Base-by-base conservation (phyloP, 108 stramenopile genomes). In the Skeletonema menzelii region DNA sequence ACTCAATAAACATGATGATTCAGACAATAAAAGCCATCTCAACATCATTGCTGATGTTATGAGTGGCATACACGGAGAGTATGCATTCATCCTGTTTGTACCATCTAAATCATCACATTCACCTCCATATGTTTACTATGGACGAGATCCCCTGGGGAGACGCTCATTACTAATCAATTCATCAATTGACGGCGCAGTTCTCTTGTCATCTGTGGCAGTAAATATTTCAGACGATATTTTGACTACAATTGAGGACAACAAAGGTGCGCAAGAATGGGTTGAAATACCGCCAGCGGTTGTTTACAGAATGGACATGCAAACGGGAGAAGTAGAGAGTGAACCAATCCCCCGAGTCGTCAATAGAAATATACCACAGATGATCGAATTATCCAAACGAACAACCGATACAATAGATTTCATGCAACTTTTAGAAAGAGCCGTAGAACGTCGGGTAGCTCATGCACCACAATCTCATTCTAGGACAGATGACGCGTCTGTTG, bases 221-320 rank as follows among this genome's bases (percentile, higher is more conserved):
- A 44, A 65, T 70, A 13, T 11, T 11, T 42, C 56, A 13, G 59
- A 34, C 17, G 17, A 22, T 19, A 42, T 15, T 42, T 11, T 15
- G 3, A n/a, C 40, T n/a, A 15, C 3, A 42, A 4, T 15, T n/a
- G 60, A 70, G 4, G 58, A 14, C 15, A 24, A 59, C 20, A 49
- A 59, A 56, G 56, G 12, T 72, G 76, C 56, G 40, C 67, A 35
- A 80, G 63, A 40, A 67, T 86, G 88, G 88, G 75, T 65, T 32
- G 91, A 92, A 76, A 69, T 90, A 32, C 73, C 75, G 27, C 91
- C 91, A 7, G 88, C 86, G n/a, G 44, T 65, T 35, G 80, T 92
- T 53, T 82, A 82, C 70, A 69, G 59, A 63, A 82, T 78, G 31
- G 60, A 66, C 59, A 53, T 79, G 8, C 13, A 32, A 10, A 88